These are phyloP conservation scores for Truncatella angustata DNA, from an alignment of 2,329 filamentous ascomycete genomes.

Conservation along the genomic window DNA sequence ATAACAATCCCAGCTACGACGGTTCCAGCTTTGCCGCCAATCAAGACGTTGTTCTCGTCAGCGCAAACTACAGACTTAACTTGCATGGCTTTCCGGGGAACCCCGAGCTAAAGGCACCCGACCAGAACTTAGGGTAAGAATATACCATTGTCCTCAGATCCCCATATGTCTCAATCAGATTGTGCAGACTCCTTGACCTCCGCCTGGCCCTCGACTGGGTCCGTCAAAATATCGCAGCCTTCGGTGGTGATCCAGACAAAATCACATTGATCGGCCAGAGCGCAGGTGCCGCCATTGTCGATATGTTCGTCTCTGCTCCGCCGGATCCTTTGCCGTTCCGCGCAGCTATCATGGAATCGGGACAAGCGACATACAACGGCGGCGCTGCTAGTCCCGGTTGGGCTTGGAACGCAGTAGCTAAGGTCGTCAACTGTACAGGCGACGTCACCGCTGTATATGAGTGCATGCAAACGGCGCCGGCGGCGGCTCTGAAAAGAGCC, in stretches of 20 bases:
- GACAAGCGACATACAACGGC: background rate
- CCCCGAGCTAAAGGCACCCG: background rate
- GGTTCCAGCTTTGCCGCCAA: constrained; percentile 8
- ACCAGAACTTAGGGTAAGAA: constrained; percentile 7
- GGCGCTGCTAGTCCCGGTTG: background rate
- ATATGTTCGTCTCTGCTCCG: constrained; percentile 4
- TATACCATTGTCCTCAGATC: background rate
- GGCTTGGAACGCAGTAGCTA: background rate
- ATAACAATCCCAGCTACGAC: constrained; percentile 2
- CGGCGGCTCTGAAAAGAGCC: background rate
- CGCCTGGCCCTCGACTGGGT: constrained; percentile 1
- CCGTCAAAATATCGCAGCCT: background rate
- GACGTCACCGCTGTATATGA: background rate
- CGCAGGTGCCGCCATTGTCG: constrained; percentile 8
- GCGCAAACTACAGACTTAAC: background rate
- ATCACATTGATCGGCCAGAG: constrained; percentile 6
- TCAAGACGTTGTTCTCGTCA: constrained; percentile 2
- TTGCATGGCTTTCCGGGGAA: constrained; percentile 4
- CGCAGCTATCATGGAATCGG: constrained; percentile 5
- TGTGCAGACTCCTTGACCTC: constrained; percentile 1
- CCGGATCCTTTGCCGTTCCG: constrained; percentile 4
- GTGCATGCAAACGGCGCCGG: background rate
- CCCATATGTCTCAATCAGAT: background rate
- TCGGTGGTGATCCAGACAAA: constrained; percentile 5
- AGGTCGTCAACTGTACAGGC: background rate